Conservation (phyloP, 2,329 filamentous ascomycete genomes). For the Dendryphion nanum region DNA sequence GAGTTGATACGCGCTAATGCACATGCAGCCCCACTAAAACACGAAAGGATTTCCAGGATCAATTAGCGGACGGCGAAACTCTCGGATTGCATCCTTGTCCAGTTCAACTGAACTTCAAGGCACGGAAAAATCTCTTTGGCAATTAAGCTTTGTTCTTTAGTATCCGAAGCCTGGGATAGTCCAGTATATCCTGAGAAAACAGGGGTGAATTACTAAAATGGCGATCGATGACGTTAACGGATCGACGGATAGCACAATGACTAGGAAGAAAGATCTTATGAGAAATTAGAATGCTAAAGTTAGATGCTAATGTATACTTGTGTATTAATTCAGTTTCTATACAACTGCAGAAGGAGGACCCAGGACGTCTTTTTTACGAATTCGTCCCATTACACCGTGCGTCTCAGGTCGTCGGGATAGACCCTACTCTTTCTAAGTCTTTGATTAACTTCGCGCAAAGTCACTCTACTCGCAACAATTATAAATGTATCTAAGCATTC, state of each 20-base stretch:
- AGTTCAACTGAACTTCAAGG: background rate
- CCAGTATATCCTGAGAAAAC: background rate
- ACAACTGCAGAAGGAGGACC: background rate
- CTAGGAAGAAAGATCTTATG: background rate
- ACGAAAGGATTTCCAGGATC: no score
- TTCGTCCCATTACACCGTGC: background rate
- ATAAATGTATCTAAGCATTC: no score
- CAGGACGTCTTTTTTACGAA: background rate
- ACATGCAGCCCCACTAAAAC: no score
- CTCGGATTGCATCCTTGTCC: background rate
- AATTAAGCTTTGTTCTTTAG: background rate
- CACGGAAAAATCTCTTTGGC: background rate
- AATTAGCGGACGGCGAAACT: no score
- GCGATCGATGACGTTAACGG: background rate
- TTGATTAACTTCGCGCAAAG: no score
- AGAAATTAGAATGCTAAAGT: background rate
- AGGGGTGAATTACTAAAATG: background rate
- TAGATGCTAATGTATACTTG: background rate
- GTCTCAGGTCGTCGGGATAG: background rate
- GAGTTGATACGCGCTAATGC: no score
- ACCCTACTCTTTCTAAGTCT: no score
- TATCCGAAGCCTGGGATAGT: background rate
- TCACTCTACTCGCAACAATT: no score
- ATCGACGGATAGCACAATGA: slow-evolving; percentile 1
- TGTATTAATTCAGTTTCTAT: background rate